Evolutionary conservation across 768 basidiomycete species (phyloP), one percentile per base, ranked within the genome.

Genomic region (Candolleomyces eurysporus): DNA sequence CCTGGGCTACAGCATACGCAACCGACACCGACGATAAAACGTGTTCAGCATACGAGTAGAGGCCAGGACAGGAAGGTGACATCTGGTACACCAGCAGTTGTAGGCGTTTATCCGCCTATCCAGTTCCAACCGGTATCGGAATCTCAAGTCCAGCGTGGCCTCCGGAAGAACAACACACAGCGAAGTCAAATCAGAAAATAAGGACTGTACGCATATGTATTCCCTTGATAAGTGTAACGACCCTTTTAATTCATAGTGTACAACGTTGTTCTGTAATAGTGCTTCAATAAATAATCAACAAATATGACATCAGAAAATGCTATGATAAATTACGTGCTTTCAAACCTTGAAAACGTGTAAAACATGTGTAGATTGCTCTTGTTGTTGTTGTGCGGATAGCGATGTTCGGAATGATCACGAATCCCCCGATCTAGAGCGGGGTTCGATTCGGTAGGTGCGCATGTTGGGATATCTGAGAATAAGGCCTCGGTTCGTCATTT

Each of bases 381-480:
- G 30, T 22, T 19, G 30, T 31, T 22, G 49, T 16, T n/a, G 40
- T 60, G 51, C 17, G 16, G 40, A 36, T 4, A 36, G 36, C 36
- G 36, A 36, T 36, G 48, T 1, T 43, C 11, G 10, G 46, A 30
- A 32, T 40, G n/a, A 26, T 70, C 66, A 79, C 58, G 78, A 76
- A 46, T 78, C 77, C 43, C 75, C 75, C 61, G 80, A 81, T 64
- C 75, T 72, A 31, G 79, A 76, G 50, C 72, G 76, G 59, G 72
- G 68, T 63, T 82, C 80, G 32, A 80, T 75, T 66, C 78, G 74
- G 59, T 77, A 70, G 61, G 77, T 80, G 52, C 80, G 79, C 75
- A 80, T 78, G 67, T 82, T 82, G n/a, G 90, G 90, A 65, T 90
- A 90, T 72, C 83, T 82, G 67, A 92, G 71, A 62, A 80, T 81